phyloP scores from a whole-genome alignment of 1,284 basidiomycete genomes.

The Trichosporon coremiiforme region DNA sequence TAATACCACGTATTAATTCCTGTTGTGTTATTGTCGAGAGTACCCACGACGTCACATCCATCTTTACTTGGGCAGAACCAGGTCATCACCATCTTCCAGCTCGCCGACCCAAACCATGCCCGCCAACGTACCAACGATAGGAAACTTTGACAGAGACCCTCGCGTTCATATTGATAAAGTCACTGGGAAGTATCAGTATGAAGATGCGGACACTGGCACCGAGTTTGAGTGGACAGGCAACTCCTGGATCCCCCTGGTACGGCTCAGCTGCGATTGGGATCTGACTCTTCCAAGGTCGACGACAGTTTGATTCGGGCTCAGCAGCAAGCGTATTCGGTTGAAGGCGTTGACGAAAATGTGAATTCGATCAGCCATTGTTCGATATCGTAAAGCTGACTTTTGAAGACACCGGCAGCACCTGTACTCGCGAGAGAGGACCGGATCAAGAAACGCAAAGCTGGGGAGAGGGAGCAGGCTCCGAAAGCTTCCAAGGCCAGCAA shows the following conservation, averaged over 20 bases:
- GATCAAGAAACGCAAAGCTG: slow-evolving; percentile 65
- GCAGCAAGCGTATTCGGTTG: slow-evolving; percentile 87
- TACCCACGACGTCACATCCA: background rate
- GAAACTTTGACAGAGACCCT: slow-evolving; percentile 72
- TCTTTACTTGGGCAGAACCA: background rate
- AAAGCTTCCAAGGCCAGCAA: slow-evolving; percentile 55
- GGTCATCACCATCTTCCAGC: background rate
- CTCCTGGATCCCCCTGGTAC: slow-evolving; percentile 77
- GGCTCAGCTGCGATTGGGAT: slow-evolving; percentile 46
- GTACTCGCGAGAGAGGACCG: slow-evolving; percentile 67
- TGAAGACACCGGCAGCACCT: slow-evolving; percentile 73
- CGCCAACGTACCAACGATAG: slow-evolving; percentile 47
- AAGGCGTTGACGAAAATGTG: slow-evolving; percentile 88
- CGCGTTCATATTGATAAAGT: slow-evolving; percentile 72
- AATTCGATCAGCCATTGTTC: slow-evolving; percentile 13
- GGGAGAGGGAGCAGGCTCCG: slow-evolving; percentile 57
- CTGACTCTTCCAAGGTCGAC: slow-evolving; percentile 62
- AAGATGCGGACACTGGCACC: slow-evolving; percentile 75
- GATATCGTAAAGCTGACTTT: background rate
- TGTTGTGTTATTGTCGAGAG: background rate
- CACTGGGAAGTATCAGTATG: slow-evolving; percentile 79
- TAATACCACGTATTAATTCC: background rate
- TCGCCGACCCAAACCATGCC: slow-evolving; percentile 32
- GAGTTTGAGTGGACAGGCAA: slow-evolving; percentile 85
- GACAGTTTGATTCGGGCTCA: slow-evolving; percentile 80